phyloP scores from a whole-genome alignment of 2,329 filamentous ascomycete species.

The Aspergillus japonicus region DNA sequence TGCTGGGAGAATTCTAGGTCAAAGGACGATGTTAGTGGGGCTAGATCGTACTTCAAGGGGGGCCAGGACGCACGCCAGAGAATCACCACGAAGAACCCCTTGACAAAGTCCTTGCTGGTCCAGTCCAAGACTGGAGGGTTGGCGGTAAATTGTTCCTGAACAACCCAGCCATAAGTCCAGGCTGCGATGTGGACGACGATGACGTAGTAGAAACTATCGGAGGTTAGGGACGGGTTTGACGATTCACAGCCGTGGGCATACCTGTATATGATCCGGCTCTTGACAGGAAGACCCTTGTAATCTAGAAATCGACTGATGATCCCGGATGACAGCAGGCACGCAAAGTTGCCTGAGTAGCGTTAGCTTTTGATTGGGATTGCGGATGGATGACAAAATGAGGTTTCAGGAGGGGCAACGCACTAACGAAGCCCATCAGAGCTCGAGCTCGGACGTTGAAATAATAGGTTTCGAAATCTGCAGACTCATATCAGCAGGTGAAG shows the following conservation, averaged over 20 bases:
- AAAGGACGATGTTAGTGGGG: not conserved
- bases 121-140: slow-evolving; percentile 44
- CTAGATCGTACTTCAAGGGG: not conserved
- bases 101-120: slow-evolving; percentile 44
- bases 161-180: slow-evolving; percentile 55
- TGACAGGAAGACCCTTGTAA: slow-evolving; percentile 40
- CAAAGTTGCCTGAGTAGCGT: slow-evolving; percentile 33
- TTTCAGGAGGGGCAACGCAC: slow-evolving; percentile 13
- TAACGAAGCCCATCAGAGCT: slow-evolving; percentile 49
- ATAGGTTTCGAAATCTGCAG: slow-evolving; percentile 48
- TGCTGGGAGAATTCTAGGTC: slow-evolving; percentile 47
- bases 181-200: slow-evolving; percentile 47
- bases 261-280: slow-evolving; percentile 43
- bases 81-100: slow-evolving; percentile 51
- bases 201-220: slow-evolving; percentile 47
- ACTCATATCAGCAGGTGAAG: not conserved
- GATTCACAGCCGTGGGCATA: not conserved
- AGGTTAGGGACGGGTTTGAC: not conserved
- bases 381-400: not conserved
- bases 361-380: not conserved
- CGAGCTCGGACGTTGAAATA: slow-evolving; percentile 50
- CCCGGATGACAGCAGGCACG: slow-evolving; percentile 46
- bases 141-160: slow-evolving; percentile 52
- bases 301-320: slow-evolving; percentile 49
- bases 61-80: slow-evolving; percentile 41